Conservation (phyloP, 2,329 filamentous ascomycete species). For the Eutypella sp. region DNA sequence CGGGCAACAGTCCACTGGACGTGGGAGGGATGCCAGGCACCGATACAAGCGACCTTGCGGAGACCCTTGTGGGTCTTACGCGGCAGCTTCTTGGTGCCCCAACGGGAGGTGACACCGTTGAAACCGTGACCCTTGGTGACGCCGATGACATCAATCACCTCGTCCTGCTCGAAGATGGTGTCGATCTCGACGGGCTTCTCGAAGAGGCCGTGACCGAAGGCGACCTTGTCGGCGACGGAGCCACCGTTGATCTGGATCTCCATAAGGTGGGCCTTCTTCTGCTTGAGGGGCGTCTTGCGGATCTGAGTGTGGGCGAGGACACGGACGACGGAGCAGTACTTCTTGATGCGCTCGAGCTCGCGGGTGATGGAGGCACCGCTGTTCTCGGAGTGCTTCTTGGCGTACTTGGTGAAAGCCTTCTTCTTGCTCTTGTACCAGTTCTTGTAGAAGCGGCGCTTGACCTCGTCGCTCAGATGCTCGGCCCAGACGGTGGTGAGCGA, state of each 20-base stretch:
- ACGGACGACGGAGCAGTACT: constrained; percentile 99
- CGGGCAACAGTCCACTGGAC: constrained; percentile 99
- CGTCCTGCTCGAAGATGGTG: constrained; percentile 97
- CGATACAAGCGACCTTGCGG: constrained; percentile 99
- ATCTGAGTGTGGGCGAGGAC: constrained; percentile 99
- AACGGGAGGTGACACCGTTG: constrained; percentile 93
- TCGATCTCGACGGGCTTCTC: constrained; percentile 97
- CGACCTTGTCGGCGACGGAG: constrained; percentile 91
- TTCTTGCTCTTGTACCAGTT: constrained; percentile 99
- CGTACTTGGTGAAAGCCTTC: constrained; percentile 99
- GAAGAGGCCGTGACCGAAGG: constrained; percentile 91
- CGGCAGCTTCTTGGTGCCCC: constrained; percentile 99
- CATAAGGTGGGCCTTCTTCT: constrained; percentile 99
- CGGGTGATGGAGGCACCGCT: constrained; percentile 85
- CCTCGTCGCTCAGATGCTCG: constrained; percentile 96
- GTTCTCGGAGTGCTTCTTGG: constrained; percentile 98
- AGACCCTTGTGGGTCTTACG: constrained; percentile 99
- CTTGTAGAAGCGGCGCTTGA: constrained; percentile 99
- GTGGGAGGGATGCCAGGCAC: constrained; percentile 99
- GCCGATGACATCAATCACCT: constrained; percentile 98
- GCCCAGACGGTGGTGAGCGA: constrained; percentile 99
- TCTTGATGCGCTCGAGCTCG: constrained; percentile 99
- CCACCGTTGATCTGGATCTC: constrained; percentile 99
- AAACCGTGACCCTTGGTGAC: constrained; percentile 99
- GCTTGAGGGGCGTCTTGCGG: constrained; percentile 98